A percentile compares a stretch with the other conserved stretches of the same genome.
phyloP scores from a whole-genome alignment of 495 filamentous ascomycete species.

The Aspergillus heteromorphus region DNA sequence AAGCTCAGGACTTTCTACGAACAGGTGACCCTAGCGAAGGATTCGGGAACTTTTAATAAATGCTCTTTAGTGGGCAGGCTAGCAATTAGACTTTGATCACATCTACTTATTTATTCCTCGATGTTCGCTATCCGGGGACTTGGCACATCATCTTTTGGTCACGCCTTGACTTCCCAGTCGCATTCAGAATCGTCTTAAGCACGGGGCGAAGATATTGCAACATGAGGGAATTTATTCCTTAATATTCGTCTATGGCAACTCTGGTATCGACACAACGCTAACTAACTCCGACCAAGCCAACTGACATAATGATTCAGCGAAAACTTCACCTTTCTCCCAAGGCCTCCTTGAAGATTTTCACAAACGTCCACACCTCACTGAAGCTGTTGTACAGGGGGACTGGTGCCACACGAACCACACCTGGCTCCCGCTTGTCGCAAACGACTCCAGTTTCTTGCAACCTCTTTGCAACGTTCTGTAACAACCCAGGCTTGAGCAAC shows the following conservation, averaged over 20 bases:
- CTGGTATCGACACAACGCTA: not conserved
- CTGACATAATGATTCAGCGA: not conserved
- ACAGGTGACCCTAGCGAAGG: slow-evolving; percentile 34
- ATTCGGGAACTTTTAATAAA: slow-evolving; percentile 32
- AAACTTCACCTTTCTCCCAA: slow-evolving; percentile 10
- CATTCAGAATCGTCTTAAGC: not conserved
- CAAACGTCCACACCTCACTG: slow-evolving; percentile 71
- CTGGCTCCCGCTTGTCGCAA: slow-evolving; percentile 85
- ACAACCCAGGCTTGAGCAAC: slow-evolving; percentile 57
- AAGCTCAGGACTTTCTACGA: slow-evolving; percentile 40
- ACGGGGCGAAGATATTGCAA: not conserved
- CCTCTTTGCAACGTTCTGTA: slow-evolving; percentile 62
- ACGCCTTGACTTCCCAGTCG: not conserved
- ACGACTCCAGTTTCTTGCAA: slow-evolving; percentile 69
- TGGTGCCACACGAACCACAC: slow-evolving; percentile 92
- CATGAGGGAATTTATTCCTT: not conserved
- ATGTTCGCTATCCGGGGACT: not conserved
- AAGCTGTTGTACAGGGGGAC: slow-evolving; percentile 86
- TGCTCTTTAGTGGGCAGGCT: not conserved
- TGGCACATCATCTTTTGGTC: not conserved
- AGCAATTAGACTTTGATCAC: not conserved
- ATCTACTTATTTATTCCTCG: not conserved
- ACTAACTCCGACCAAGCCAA: not conserved
- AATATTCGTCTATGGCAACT: not conserved
- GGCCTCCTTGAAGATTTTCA: slow-evolving; percentile 42